Base-by-base conservation (phyloP, 768 basidiomycete species). In the Tephrocybe rancida region DNA sequence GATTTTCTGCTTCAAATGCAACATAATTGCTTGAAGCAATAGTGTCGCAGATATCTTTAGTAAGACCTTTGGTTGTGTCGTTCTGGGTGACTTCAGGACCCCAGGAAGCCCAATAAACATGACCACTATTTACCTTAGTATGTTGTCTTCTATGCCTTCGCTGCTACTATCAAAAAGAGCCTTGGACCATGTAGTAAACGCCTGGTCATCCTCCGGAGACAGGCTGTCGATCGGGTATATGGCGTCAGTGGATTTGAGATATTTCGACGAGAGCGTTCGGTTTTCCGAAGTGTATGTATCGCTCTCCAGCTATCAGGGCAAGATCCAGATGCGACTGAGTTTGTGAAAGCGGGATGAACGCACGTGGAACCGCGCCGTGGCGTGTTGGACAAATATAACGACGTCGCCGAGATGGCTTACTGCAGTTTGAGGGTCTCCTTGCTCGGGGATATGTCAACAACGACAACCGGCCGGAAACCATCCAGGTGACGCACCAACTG, bases 371-470 rank as follows among this genome's bases (percentile, higher is more conserved):
- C 84, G 82, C n/a, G 77, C 75, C 29, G 87, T 67, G 16, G 80
- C 76, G 57, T 81, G 79, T 65, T 92, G 90, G 6, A 82, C 68
- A 61, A 92, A 90, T 32, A 92, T 63, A 14, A 92, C 86, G n/a
- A 92, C 79, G 57, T 90, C 82, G 3, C 91, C 91, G 1, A 92
- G 72, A 65, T 90, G 86, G 54, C 80, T 84, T 34, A 92, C 81
- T 4, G 90, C 90, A 16, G 86, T 88, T 67, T 92, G 91, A 16
- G 91, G 91, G 67, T 92, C 90, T 43, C 90, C 90, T 92, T 50
- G 18, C 16, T 11, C 32, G 43, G 32, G 21, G n/a, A 41, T 6
- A 25, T 39, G 37, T 30, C 16, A 46, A 24, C 19, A 43, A 10
- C 11, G 32, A 26, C 19, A 8, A n/a, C n/a, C n/a, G n/a, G n/a